phyloP scores from a whole-genome alignment of 306 rosid species.

The Rubus idaeus region DNA sequence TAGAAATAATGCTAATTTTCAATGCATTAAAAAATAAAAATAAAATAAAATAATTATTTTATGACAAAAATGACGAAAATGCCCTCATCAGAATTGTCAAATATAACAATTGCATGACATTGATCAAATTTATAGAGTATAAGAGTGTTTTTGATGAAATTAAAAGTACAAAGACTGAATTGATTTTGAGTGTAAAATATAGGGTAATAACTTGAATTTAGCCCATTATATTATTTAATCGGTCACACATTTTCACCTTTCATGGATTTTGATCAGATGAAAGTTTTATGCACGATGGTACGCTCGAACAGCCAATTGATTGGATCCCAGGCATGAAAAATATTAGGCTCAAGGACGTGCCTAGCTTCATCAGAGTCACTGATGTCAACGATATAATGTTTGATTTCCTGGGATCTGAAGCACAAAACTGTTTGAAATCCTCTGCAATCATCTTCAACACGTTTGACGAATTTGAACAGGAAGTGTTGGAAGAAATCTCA shows the following conservation, averaged over 20 bases:
- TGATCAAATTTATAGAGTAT: too few species aligned
- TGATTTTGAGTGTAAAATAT: too few species aligned
- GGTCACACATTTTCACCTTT: not conserved
- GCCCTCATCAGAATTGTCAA: too few species aligned
- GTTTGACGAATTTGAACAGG: slow-evolving; percentile 37
- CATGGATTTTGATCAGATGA: slow-evolving; percentile 23
- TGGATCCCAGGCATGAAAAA: slow-evolving; percentile 45
- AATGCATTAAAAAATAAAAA: too few species aligned
- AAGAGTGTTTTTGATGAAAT: too few species aligned
- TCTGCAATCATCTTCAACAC: slow-evolving; percentile 42
- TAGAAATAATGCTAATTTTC: too few species aligned
- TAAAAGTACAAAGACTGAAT: too few species aligned
- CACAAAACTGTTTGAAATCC: slow-evolving; percentile 34
- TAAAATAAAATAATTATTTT: too few species aligned
- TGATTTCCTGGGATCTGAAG: slow-evolving; percentile 34
- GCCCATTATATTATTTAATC: too few species aligned
- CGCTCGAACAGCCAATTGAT: slow-evolving; percentile 31
- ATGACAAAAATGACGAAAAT: too few species aligned
- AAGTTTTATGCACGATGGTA: slow-evolving; percentile 28
- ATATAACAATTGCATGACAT: too few species aligned
- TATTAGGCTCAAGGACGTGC: slow-evolving; percentile 40
- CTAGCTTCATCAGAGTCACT: slow-evolving; percentile 38
- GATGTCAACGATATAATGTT: slow-evolving; percentile 36
- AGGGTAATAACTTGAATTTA: too few species aligned
- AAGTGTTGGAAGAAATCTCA: slow-evolving; percentile 38